Evolutionary conservation across 2,329 filamentous ascomycete genomes (phyloP), one percentile per base, ranked within the genome.

Genomic region (Trichoderma lentiforme): DNA sequence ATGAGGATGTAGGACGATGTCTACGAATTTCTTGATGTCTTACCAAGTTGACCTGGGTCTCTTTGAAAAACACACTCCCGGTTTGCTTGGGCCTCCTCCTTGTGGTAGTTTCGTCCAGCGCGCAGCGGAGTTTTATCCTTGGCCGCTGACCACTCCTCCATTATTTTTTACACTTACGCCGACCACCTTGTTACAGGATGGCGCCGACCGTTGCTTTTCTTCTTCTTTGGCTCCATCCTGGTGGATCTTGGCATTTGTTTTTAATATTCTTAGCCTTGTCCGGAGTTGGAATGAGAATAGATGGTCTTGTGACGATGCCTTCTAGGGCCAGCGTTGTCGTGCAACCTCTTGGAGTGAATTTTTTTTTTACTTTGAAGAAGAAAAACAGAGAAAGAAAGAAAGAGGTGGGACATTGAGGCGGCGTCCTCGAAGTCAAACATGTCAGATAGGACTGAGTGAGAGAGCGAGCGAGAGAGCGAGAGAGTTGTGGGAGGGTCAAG

Each of bases 231-330:
- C 66, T 58, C 60, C 71, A 65, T 72, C 71, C 66, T 71, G 67
- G 71, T 72, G 71, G 71, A 63, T 26, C 36, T 58, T 71, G 71
- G 71, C 66, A 58, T 71, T 70, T 72, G 61, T 70, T 72, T 60
- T 70, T 72, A 72, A 72, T 72, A 72, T 60, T 65, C 51, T 72
- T 72, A 72, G 58, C 71, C 67, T 72, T 69, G 57, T 65, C 57
- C 70, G 71, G 71, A 72, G 71, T 72, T 72, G 71, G 71, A 67
- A 72, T 69, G 64, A 72, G 57, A 72, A 72, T 72, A 72, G 71
- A 72, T 63, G 63, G 71, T 56, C 57, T 68, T 68, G 64, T 72
- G 57, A 63, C 64, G 65, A 58, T 56, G 64, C 57, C 71, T 68
- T 69, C 61, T 28, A 34, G 64, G 70, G 57, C 64, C 57, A 63